These are phyloP conservation scores for Candida buenavistaensis DNA, from an alignment of 1,139 yeast genomes.

Conservation along the genomic window DNA sequence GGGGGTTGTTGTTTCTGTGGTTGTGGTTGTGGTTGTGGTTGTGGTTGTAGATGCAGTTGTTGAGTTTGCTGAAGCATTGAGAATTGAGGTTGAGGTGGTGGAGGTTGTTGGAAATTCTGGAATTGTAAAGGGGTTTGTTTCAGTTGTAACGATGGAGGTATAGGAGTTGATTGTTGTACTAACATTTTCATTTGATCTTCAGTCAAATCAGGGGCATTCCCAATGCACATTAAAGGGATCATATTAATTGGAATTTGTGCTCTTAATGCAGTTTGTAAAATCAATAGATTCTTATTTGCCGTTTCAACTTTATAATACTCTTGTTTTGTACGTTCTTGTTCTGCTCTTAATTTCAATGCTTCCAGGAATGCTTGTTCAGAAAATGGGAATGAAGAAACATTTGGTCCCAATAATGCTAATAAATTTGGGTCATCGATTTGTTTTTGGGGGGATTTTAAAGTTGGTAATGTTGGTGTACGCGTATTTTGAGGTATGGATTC, in stretches of 20 bases:
- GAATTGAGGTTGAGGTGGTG: conserved; percentile 9
- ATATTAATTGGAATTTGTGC: conserved; percentile 67
- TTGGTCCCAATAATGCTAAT: conserved; percentile 51
- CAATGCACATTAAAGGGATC: conserved; percentile 64
- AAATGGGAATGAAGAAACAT: conserved; percentile 54
- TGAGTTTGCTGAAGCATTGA: conserved; percentile 3
- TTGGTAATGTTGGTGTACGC: conserved; percentile 2
- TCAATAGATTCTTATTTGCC: conserved; percentile 57
- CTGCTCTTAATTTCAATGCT: conserved; percentile 63
- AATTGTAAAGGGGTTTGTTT: conserved; percentile 5
- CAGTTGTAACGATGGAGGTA: conserved; percentile 8
- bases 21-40: conserved; percentile 4
- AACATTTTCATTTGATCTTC: conserved; percentile 11
- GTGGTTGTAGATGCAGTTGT: conserved; percentile 8
- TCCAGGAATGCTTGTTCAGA: conserved; percentile 64
- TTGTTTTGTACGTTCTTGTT: conserved; percentile 84
- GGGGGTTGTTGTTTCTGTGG: conserved; percentile 10
- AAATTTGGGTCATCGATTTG: conserved; percentile 18
- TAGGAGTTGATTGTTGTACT: conserved; percentile 10
- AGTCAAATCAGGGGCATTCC: conserved; percentile 13
- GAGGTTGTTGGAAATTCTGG: conserved; percentile 8
- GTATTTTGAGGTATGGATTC: conserved; percentile 7
- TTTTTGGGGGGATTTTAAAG: conserved; percentile 8
- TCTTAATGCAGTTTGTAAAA: conserved; percentile 60
- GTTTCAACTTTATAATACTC: conserved; percentile 71